Conservation (phyloP, 805 yeast species). For the Sugiyamaella smithiae region DNA sequence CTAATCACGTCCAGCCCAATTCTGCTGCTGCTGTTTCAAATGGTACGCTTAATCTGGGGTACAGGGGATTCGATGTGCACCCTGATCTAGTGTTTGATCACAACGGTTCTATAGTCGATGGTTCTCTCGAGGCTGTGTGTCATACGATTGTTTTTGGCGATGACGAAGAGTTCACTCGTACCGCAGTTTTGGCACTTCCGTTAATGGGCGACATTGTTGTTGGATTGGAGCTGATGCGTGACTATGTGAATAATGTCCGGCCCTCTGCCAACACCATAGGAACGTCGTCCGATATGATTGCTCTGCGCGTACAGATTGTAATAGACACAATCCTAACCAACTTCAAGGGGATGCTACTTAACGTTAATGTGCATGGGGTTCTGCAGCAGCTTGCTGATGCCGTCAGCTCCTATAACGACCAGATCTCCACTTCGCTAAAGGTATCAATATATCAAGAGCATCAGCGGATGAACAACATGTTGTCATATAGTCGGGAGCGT, state of each 20-base stretch:
- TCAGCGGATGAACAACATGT: slow-evolving; percentile 40
- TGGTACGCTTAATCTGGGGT: slow-evolving; percentile 12
- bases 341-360: slow-evolving; percentile 69
- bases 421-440: slow-evolving; percentile 53
- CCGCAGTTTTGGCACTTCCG: slow-evolving; percentile 53
- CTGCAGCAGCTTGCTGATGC: slow-evolving; percentile 52
- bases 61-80: slow-evolving; percentile 45
- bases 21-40: not conserved
- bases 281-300: slow-evolving; percentile 41
- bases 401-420: slow-evolving; percentile 48
- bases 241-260: slow-evolving; percentile 32
- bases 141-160: slow-evolving; percentile 65
- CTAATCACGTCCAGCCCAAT: not conserved
- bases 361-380: slow-evolving; percentile 56
- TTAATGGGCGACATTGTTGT: slow-evolving; percentile 47
- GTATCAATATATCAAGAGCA: slow-evolving; percentile 52
- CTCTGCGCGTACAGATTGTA: slow-evolving; percentile 51
- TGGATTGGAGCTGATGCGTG: slow-evolving; percentile 45
- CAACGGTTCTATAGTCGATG: slow-evolving; percentile 47
- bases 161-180: slow-evolving; percentile 40
- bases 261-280: not conserved
- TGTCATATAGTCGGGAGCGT: slow-evolving; percentile 28
- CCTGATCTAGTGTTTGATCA: slow-evolving; percentile 56
- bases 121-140: slow-evolving; percentile 68
- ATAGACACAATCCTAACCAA: slow-evolving; percentile 55